Percentiles rank a stretch among this genome's conserved stretches.
phyloP scores from a whole-genome alignment of 441 rosid genomes.

The Melastoma candidum region DNA sequence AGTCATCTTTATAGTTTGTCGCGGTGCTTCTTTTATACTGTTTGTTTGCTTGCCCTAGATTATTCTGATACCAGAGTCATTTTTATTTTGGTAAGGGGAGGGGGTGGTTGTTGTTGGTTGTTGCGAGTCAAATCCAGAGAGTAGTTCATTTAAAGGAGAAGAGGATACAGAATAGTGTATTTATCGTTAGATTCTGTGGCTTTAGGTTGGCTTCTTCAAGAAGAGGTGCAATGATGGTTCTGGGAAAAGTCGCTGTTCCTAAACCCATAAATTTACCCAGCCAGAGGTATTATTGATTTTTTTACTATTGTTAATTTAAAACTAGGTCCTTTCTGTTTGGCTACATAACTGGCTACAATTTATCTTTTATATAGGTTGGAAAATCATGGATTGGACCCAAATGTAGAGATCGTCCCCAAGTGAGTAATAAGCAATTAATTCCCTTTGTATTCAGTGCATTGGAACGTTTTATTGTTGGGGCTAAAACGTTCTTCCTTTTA shows the following conservation, averaged over 20 bases:
- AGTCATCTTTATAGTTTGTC: too few species aligned
- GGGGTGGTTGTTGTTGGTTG: too few species aligned
- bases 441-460: neutral
- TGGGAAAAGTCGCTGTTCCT: slow-evolving; percentile 96
- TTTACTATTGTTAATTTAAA: slow-evolving; percentile 1
- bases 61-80: too few species aligned
- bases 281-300: slow-evolving; percentile 55
- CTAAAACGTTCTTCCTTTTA: neutral
- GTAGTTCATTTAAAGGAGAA: too few species aligned
- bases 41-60: too few species aligned
- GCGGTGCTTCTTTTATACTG: too few species aligned
- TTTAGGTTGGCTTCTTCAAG: slow-evolving; percentile 81
- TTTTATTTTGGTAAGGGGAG: too few species aligned
- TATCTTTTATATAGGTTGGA: slow-evolving; percentile 63
- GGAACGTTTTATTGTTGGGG: slow-evolving; percentile 1
- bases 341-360: slow-evolving; percentile 6
- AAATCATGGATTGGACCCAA: slow-evolving; percentile 92
- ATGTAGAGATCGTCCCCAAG: slow-evolving; percentile 99
- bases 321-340: slow-evolving; percentile 7
- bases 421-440: slow-evolving; percentile 32
- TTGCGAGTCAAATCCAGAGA: too few species aligned
- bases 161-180: too few species aligned
- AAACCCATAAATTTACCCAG: slow-evolving; percentile 98
- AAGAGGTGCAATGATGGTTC: slow-evolving; percentile 82
- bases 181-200: neutral